phyloP scores from a whole-genome alignment of 108 stramenopile genomes.

The Asterionellopsis glacialis region DNA sequence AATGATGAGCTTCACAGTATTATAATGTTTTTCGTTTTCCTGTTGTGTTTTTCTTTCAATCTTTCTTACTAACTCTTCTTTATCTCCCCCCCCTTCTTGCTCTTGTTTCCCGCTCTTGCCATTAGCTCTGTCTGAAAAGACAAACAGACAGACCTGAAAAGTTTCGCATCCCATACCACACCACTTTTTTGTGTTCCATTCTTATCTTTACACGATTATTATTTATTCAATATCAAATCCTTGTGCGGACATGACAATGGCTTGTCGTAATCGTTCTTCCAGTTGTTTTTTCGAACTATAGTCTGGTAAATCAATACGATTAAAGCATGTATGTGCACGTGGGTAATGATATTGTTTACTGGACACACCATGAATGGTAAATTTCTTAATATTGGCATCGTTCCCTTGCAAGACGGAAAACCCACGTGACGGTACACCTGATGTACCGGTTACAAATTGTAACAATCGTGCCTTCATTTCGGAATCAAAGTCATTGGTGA shows the following conservation, averaged over 20 bases:
- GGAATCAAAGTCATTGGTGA: slow-evolving; percentile 83
- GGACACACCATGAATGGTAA: slow-evolving; percentile 89
- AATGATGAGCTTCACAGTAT: too few relatives aligned
- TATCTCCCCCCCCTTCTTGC: too few relatives aligned
- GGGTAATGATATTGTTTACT: slow-evolving; percentile 67
- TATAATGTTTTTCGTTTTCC: too few relatives aligned
- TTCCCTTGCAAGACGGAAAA: slow-evolving; percentile 93
- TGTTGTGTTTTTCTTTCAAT: too few relatives aligned
- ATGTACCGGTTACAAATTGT: slow-evolving; percentile 95
- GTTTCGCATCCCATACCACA: too few relatives aligned
- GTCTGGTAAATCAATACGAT: slow-evolving; percentile 89
- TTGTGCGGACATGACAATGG: slow-evolving; percentile 70
- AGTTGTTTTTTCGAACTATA: slow-evolving; percentile 71
- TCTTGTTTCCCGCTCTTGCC: too few relatives aligned
- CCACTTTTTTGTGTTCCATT: too few relatives aligned
- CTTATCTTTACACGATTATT: not conserved
- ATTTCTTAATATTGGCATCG: slow-evolving; percentile 91
- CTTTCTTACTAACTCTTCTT: too few relatives aligned
- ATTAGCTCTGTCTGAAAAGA: too few relatives aligned
- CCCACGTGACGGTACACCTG: slow-evolving; percentile 92
- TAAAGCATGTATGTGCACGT: slow-evolving; percentile 95
- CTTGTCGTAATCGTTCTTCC: slow-evolving; percentile 63
- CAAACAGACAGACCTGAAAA: too few relatives aligned
- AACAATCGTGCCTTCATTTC: slow-evolving; percentile 92
- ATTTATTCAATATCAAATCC: slow-evolving; percentile 86